Base-by-base conservation (phyloP, 2,329 filamentous ascomycete species). In the Diaporthe vaccinii region DNA sequence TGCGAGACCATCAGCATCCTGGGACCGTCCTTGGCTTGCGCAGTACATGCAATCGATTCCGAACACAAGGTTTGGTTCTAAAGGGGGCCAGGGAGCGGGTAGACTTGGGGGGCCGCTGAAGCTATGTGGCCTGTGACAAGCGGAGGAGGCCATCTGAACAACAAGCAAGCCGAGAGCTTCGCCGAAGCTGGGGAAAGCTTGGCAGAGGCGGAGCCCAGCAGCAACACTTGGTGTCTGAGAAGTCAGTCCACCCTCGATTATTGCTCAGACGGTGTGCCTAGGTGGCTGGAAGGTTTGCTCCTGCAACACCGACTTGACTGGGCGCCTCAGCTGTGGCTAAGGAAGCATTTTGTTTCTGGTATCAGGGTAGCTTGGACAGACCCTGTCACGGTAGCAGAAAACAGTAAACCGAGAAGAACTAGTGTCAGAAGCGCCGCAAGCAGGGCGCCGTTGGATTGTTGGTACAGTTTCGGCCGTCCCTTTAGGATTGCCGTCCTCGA, bases 361-460 rank as follows among this genome's bases (percentile, higher is more conserved):
- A 51, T 53, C 44, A 25, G 20, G 31, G 22, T 25, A 49, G 62
- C 22, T 53, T 22, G 22, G 65, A 53, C 65, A 28, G 8, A 41
- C 65, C n/a, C 46, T 68, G 22, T 53, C 31, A 53, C 22, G 39
- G 65, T 51, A 39, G 65, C 46, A 53, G 65, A 39, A 12, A n/a
- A 39, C 28, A 55, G 22, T 69, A 28, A 41, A 69, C 5, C 46
- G 10, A 31, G n/a, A 55, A 69, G 8, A 53, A 28, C 31, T 22
- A 12, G 53, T 59, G 58, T 55, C n/a, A 65, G 17, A 61, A 51
- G 46, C 46, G 34, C 70, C n/a, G n/a, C n/a, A n/a, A n/a, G n/a
- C n/a, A n/a, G n/a, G 20, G 46, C n/a, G 25, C 31, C 25, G 22
- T 65, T 73, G 28, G n/a, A 73, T 72, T 53, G 49, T 53, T 73